Evolutionary conservation across 1,139 yeast genomes (phyloP).

Genomic region (Saccharomycopsis phalli): DNA sequence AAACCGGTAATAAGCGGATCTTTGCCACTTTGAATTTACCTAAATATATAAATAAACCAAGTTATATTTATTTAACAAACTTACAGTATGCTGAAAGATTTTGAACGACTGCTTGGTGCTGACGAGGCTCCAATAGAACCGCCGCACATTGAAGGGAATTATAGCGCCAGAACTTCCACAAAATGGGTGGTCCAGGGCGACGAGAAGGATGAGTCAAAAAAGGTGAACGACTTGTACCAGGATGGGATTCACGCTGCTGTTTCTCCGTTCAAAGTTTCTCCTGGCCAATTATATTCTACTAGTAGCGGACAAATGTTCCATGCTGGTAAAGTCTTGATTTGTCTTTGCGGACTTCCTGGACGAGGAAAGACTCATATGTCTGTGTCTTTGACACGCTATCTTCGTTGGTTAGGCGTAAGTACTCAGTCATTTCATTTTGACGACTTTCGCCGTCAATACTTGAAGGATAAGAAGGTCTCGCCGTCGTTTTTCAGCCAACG

Average conservation of each 20-base stretch:
- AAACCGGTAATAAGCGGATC: too few species aligned
- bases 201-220: not conserved
- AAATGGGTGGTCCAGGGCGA: slow-evolving; percentile 30
- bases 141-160: slow-evolving; percentile 37
- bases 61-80: too few species aligned
- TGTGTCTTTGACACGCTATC: slow-evolving; percentile 81
- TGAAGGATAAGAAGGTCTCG: slow-evolving; percentile 44
- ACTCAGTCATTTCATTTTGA: slow-evolving; percentile 90
- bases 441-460: slow-evolving; percentile 60
- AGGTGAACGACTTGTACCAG: not conserved
- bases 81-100: too few species aligned
- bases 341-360: slow-evolving; percentile 90
- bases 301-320: slow-evolving; percentile 87
- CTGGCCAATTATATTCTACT: slow-evolving; percentile 86
- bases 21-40: too few species aligned
- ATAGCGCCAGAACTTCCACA: slow-evolving; percentile 40
- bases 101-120: too few species aligned
- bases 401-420: slow-evolving; percentile 92
- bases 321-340: slow-evolving; percentile 89
- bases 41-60: too few species aligned
- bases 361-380: slow-evolving; percentile 92
- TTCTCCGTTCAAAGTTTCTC: slow-evolving; percentile 38
- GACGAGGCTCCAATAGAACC: slow-evolving; percentile 26
- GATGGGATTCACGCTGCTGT: slow-evolving; percentile 28
- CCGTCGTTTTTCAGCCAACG: slow-evolving; percentile 56